These are phyloP conservation scores for Alloteropsis semialata DNA, from an alignment of 176 grass and related monocot species.

Conservation along the genomic window DNA sequence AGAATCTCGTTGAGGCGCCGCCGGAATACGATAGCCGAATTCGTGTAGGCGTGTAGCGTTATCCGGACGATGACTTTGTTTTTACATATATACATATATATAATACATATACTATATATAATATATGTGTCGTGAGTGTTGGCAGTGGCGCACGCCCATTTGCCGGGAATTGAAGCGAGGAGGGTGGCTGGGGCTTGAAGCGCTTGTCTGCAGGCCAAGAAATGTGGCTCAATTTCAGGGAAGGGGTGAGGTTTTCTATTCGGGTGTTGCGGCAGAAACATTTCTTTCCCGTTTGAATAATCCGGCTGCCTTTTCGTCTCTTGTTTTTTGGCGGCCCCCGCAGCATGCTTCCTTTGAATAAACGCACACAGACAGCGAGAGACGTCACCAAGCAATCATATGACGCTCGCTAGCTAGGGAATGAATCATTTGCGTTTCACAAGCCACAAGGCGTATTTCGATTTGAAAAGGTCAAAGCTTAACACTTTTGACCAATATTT, in stretches of 20 bases:
- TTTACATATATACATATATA: neutral
- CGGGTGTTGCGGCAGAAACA: neutral
- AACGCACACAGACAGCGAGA: neutral
- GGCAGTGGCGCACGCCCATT: neutral
- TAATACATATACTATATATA: neutral
- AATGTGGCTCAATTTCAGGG: conserved; percentile 28
- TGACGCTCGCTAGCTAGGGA: neutral
- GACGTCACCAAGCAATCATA: neutral
- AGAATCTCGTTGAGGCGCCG: neutral
- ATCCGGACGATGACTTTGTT: neutral
- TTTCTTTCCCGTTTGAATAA: conserved; percentile 11
- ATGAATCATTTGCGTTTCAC: too few relatives aligned
- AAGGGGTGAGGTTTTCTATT: conserved; percentile 27
- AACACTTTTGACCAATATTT: too few relatives aligned
- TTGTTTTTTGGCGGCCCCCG: neutral
- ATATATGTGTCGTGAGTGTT: neutral
- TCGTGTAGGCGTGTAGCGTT: neutral
- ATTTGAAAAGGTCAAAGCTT: too few relatives aligned
- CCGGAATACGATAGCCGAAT: neutral
- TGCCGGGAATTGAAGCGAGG: conserved; percentile 6
- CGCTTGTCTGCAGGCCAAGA: conserved; percentile 23
- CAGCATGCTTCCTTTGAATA: neutral
- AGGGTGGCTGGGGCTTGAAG: conserved; percentile 5
- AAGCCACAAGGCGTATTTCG: too few relatives aligned
- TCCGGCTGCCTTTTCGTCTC: neutral